A percentile compares a stretch with the other conserved stretches of the same genome.
Conservation (phyloP, 768 basidiomycete genomes). For the Lanmaoa rubissima region DNA sequence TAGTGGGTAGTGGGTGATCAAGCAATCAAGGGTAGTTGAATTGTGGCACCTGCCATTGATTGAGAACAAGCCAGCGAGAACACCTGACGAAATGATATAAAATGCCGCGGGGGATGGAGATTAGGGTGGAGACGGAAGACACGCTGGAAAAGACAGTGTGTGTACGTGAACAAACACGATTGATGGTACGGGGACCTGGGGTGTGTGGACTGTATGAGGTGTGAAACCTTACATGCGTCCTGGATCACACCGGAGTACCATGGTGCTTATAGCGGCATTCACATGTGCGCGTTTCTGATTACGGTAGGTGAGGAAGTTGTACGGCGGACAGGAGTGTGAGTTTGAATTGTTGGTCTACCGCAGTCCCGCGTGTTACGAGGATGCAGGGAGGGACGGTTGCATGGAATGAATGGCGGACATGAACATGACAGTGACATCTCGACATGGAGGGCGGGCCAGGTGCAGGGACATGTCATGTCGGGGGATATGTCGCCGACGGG, state of each 20-base stretch:
- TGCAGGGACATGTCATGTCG: slow-evolving; percentile 23
- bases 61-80: slow-evolving; percentile 12
- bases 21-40: slow-evolving; percentile 4
- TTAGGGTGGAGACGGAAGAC: slow-evolving; percentile 31
- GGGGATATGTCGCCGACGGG: slow-evolving; percentile 28
- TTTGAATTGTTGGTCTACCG: slow-evolving; percentile 18
- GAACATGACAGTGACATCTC: slow-evolving; percentile 28
- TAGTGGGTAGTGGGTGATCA: slow-evolving; percentile 1
- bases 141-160: slow-evolving; percentile 30
- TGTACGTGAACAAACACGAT: slow-evolving; percentile 37
- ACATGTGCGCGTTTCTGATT: slow-evolving; percentile 36
- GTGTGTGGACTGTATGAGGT: slow-evolving; percentile 32
- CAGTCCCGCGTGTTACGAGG: slow-evolving; percentile 21
- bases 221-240: slow-evolving; percentile 33
- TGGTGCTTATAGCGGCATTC: slow-evolving; percentile 32
- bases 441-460: slow-evolving; percentile 21
- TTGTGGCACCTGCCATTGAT: slow-evolving; percentile 16
- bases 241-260: slow-evolving; percentile 28
- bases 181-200: slow-evolving; percentile 35
- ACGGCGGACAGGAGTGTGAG: slow-evolving; percentile 23
- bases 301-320: slow-evolving; percentile 31
- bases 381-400: slow-evolving; percentile 3
- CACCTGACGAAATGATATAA: slow-evolving; percentile 15
- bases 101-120: slow-evolving; percentile 34
- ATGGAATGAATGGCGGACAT: slow-evolving; percentile 19